Conservation (phyloP, 2,329 filamentous ascomycete genomes). For the Hortaea werneckii region DNA sequence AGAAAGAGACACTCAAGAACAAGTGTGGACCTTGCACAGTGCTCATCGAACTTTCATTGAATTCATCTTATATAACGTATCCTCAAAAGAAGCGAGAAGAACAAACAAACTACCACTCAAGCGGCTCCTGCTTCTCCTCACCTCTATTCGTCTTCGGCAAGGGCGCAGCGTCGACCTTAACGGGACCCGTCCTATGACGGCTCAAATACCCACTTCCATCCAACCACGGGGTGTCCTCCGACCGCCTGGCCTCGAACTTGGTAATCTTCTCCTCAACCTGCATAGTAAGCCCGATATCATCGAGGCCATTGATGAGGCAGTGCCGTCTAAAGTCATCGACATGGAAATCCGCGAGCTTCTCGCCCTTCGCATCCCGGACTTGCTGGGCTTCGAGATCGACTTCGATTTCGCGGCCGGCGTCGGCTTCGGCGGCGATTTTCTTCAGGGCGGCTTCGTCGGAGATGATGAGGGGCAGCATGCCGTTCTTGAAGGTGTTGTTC, state of each 20-base stretch:
- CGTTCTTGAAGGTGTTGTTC: conserved; percentile 99
- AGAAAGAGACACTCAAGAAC: no score
- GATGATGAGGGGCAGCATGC: conserved; percentile 84
- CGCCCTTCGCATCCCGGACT: conserved; percentile 66
- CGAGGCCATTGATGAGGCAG: conserved; percentile 83
- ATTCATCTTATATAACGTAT: no score
- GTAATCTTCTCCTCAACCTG: conserved; percentile 83
- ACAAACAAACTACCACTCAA: conserved; percentile 63
- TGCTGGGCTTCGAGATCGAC: conserved; percentile 78
- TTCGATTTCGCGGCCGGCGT: conserved; percentile 73
- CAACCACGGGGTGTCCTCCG: conserved; percentile 75
- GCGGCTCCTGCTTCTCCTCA: conserved; percentile 69
- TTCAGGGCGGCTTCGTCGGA: conserved; percentile 56
- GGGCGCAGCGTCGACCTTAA: conserved; percentile 54
- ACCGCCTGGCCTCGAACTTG: conserved; percentile 69
- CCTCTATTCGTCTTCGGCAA: conserved; percentile 85
- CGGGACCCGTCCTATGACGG: conserved; percentile 44
- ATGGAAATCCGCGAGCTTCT: conserved; percentile 67
- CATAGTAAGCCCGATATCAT: conserved; percentile 92
- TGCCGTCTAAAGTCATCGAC: conserved; percentile 92
- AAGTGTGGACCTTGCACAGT: no score
- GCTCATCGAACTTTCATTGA: no score
- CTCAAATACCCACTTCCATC: conserved; percentile 75
- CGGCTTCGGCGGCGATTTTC: conserved; percentile 64
- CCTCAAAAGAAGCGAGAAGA: background rate